Base-by-base conservation (phyloP, 805 yeast genomes). In the Cyberlindnera maclurae region DNA sequence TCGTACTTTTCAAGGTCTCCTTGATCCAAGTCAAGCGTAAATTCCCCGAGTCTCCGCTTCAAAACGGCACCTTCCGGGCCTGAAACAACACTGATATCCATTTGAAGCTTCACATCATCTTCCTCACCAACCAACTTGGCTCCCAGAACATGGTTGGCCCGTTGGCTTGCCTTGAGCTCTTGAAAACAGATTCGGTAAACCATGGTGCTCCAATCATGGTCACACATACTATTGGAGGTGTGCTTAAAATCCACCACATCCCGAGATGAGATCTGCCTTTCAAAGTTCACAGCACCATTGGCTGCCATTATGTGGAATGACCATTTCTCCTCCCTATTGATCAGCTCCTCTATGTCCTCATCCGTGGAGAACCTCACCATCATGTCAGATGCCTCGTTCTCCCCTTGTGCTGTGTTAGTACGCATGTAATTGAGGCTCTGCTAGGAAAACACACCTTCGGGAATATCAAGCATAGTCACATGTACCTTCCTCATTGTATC, bases 1-100 rank as follows among this genome's bases (percentile, higher is more conserved):
- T 52, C 50, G 33, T 34, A 50, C 12, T 39, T 47, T 5, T 36
- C 41, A 12, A 30, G 40, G 12, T 27, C 41, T 12, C 33, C 43
- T 10, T 29, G 31, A 6, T 20, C 37, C 4, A 11, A 26, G 3
- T 35, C 32, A 29, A 49, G n/a, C 3, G 37, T 27, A 12, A 37
- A 42, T 15, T 35, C 24, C 11, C 44, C 52, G 36, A 45, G 33
- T 27, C 29, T 42, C 33, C 40, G 41, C 39, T 28, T 36, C 13
- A 48, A 39, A 6, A 40, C 36, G n/a, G 40, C 27, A 2, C 47
- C 49, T 16, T 42, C 26, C 12, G 35, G 26, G 15, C 35, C 27
- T 2, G 40, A 28, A 4, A 26, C 34, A 1, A 45, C 17, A 6
- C 13, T 32, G 2, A 35, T 32, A 18, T 41, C 43, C 17, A 20